Conservation (phyloP, 495 filamentous ascomycete genomes). For the Hypoxylon perforatum region DNA sequence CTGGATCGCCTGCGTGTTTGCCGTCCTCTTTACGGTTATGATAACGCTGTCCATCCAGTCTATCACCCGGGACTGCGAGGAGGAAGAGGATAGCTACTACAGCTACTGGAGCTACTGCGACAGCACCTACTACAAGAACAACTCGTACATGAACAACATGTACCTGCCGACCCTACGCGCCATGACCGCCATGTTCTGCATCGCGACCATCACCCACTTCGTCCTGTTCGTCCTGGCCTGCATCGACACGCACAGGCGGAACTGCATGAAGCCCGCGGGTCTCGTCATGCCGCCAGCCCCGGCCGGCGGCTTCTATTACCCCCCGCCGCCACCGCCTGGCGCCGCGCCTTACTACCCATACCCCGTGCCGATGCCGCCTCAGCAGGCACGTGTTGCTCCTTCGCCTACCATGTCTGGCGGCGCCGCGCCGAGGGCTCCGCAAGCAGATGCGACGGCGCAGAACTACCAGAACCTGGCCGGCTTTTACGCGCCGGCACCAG, state of each 20-base stretch:
- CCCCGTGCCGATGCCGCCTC: conserved; percentile 28
- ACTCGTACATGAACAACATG: conserved; percentile 12
- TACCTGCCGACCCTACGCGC: conserved; percentile 36
- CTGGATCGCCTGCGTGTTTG: conserved; percentile 47
- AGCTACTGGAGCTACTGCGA: conserved; percentile 32
- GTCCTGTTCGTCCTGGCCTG: conserved; percentile 58
- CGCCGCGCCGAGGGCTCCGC: not conserved
- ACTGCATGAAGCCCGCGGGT: conserved; percentile 30
- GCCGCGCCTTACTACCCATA: conserved; percentile 40
- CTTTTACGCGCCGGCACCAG: conserved; percentile 36
- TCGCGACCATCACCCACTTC: conserved; percentile 47
- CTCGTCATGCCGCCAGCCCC: conserved; percentile 27
- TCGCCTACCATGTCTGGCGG: conserved; percentile 5
- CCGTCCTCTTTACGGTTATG: conserved; percentile 16
- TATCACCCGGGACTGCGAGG: conserved; percentile 7
- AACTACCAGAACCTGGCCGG: conserved; percentile 37
- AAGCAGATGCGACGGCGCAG: conserved; percentile 9
- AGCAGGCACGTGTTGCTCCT: conserved; percentile 8
- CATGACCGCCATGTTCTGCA: conserved; percentile 31
- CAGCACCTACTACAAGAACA: not conserved
- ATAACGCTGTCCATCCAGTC: conserved; percentile 5
- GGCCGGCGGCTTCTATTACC: conserved; percentile 30
- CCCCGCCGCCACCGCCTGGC: conserved; percentile 15
- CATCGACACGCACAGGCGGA: conserved; percentile 51
- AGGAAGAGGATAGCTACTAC: conserved; percentile 5